Percentiles rank a stretch among this genome's conserved stretches.
Evolutionary conservation across 371 early-diverging fungal species (phyloP).

Genomic region (Haplosporangium sp.): DNA sequence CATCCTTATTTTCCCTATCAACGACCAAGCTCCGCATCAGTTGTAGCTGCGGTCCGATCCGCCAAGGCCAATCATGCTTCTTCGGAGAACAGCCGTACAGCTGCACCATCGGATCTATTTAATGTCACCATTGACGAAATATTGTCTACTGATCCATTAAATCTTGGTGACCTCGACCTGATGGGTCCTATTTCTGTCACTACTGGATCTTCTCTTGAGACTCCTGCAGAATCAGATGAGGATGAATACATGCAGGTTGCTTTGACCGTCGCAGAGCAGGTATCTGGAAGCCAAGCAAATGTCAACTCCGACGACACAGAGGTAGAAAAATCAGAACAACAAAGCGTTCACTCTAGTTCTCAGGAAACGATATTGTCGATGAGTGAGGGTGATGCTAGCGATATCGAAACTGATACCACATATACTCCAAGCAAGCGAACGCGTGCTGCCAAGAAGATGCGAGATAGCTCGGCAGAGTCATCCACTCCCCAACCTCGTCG

Average conservation of each 20-base stretch:
- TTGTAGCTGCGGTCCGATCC: constrained; percentile 11
- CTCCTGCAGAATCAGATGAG: not conserved
- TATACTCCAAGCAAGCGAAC: not conserved
- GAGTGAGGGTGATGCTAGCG: not conserved
- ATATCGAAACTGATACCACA: not conserved
- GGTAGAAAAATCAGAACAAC: not conserved
- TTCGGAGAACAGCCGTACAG: constrained; percentile 18
- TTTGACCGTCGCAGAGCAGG: not conserved
- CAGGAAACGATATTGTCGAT: not conserved
- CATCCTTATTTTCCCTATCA: not conserved
- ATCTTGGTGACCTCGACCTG: constrained; percentile 10
- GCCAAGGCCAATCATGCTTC: not conserved
- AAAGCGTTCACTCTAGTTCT: not conserved
- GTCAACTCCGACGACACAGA: not conserved
- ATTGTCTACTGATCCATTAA: constrained; percentile 26
- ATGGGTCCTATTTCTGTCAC: constrained; percentile 6
- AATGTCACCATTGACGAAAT: constrained; percentile 34
- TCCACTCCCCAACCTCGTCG: not conserved
- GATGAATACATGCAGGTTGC: not conserved
- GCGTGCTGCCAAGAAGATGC: not conserved
- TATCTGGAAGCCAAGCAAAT: not conserved
- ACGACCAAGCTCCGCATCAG: not conserved
- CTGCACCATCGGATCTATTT: constrained; percentile 45
- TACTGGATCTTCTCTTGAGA: not conserved
- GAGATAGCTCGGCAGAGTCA: not conserved